Conservation (phyloP, 345 rosid species). For the Boechera divaricarpa region DNA sequence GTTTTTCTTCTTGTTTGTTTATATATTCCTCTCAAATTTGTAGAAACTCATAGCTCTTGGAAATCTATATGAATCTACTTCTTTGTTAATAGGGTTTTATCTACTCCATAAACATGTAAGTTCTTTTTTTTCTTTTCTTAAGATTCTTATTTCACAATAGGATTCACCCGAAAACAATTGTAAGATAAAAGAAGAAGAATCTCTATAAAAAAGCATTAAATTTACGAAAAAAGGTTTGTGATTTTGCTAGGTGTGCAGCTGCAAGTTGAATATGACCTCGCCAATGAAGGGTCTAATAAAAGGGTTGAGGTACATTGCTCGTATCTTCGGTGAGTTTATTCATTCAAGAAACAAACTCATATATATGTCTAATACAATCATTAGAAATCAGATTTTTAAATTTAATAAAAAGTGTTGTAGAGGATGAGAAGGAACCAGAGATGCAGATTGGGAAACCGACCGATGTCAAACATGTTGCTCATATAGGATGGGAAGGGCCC, state of each 20-base stretch:
- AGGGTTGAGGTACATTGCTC: slow-evolving; percentile 79
- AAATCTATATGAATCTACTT: slow-evolving; percentile 19
- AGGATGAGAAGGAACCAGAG: slow-evolving; percentile 78
- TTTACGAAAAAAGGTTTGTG: slow-evolving; percentile 1
- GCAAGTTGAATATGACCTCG: slow-evolving; percentile 31
- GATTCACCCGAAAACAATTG: slow-evolving; percentile 6
- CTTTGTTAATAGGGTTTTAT: slow-evolving; percentile 32
- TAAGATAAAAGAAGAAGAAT: background rate
- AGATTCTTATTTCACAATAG: background rate
- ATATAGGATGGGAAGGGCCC: slow-evolving; percentile 91
- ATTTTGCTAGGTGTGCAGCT: slow-evolving; percentile 33
- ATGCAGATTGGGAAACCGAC: slow-evolving; percentile 89
- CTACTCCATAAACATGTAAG: slow-evolving; percentile 39
- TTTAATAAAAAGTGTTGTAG: slow-evolving; percentile 46
- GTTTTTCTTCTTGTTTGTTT: slow-evolving; percentile 10
- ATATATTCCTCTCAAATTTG: slow-evolving; percentile 3
- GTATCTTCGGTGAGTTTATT: slow-evolving; percentile 66
- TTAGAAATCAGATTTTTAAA: background rate
- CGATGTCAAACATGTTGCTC: slow-evolving; percentile 96
- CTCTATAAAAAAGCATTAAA: background rate
- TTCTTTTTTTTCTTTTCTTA: background rate
- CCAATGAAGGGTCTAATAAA: slow-evolving; percentile 74
- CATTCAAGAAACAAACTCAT: background rate
- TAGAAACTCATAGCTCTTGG: slow-evolving; percentile 33
- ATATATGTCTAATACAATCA: background rate